phyloP scores from a whole-genome alignment of 768 basidiomycete genomes.

The Amyloporia xantha region DNA sequence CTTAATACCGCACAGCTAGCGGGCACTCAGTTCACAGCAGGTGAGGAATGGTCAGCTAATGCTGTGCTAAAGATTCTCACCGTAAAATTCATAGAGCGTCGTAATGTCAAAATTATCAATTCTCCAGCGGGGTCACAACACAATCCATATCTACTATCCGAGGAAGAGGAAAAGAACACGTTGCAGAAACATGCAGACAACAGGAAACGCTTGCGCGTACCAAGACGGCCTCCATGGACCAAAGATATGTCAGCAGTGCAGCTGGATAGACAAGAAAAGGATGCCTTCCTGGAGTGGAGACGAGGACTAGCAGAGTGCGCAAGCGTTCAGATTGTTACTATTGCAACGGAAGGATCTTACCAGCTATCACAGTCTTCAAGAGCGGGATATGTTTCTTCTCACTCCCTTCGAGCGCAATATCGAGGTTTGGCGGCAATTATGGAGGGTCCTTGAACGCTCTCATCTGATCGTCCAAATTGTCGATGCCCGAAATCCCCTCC shows the following conservation, averaged over 20 bases:
- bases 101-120: conserved; percentile 77
- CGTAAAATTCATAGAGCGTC: conserved; percentile 52
- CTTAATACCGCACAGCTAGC: conserved; percentile 91
- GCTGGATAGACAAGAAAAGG: conserved; percentile 84
- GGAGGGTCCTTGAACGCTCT: conserved; percentile 94
- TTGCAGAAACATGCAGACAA: conserved; percentile 71
- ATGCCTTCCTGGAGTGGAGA: conserved; percentile 90
- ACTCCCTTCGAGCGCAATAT: conserved; percentile 97
- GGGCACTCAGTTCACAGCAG: conserved; percentile 93
- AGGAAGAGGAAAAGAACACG: conserved; percentile 74
- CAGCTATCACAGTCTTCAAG: conserved; percentile 76
- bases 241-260: conserved; percentile 69
- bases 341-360: no score
- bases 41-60: no score
- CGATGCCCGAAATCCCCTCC: conserved; percentile 90
- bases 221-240: conserved; percentile 86
- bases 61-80: background rate
- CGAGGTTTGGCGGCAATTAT: conserved; percentile 97
- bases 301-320: conserved; percentile 86
- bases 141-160: conserved; percentile 83
- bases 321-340: background rate
- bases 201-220: conserved; percentile 72
- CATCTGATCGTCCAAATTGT: conserved; percentile 94
- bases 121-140: conserved; percentile 44
- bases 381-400: conserved; percentile 78